A percentile compares a stretch with the other conserved stretches of the same genome.
phyloP scores from a whole-genome alignment of 148 eudicot genomes.

The Spergularia bocconei region DNA sequence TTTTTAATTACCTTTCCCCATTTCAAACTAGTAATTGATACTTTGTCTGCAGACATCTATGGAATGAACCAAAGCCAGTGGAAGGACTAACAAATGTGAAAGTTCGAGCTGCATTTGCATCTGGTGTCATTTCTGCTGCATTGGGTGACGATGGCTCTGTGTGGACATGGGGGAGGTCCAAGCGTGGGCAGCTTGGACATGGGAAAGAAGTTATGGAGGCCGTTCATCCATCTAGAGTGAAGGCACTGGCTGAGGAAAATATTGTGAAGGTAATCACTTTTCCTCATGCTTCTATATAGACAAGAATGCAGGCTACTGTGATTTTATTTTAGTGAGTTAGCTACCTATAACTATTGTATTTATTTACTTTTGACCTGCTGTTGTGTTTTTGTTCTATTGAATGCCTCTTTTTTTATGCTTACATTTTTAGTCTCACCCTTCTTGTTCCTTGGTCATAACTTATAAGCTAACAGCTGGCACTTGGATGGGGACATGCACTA shows the following conservation, averaged over 20 bases:
- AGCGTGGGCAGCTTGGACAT: conserved; percentile 95
- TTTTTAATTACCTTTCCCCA: not conserved
- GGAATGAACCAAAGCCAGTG: conserved; percentile 78
- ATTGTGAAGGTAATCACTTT: conserved; percentile 69
- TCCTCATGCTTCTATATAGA: conserved; percentile 31
- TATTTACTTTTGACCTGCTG: too few species aligned
- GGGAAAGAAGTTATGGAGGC: conserved; percentile 70
- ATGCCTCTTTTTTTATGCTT: not conserved
- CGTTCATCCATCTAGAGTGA: conserved; percentile 59
- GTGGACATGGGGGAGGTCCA: conserved; percentile 99
- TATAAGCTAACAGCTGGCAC: conserved; percentile 55
- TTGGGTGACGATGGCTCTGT: conserved; percentile 83
- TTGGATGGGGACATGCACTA: conserved; percentile 98
- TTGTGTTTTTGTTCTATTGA: too few species aligned
- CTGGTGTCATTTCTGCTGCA: conserved; percentile 85
- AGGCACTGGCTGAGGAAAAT: conserved; percentile 68
- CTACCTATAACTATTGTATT: not conserved
- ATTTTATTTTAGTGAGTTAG: not conserved
- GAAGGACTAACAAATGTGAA: conserved; percentile 59
- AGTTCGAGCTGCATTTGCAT: conserved; percentile 77
- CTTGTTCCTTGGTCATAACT: conserved; percentile 12
- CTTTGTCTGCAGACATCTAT: conserved; percentile 50
- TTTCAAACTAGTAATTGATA: not conserved
- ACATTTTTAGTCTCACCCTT: not conserved
- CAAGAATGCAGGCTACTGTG: not conserved